phyloP scores from a whole-genome alignment of 164 flowering plant species.

The Liriodendron chinense region DNA sequence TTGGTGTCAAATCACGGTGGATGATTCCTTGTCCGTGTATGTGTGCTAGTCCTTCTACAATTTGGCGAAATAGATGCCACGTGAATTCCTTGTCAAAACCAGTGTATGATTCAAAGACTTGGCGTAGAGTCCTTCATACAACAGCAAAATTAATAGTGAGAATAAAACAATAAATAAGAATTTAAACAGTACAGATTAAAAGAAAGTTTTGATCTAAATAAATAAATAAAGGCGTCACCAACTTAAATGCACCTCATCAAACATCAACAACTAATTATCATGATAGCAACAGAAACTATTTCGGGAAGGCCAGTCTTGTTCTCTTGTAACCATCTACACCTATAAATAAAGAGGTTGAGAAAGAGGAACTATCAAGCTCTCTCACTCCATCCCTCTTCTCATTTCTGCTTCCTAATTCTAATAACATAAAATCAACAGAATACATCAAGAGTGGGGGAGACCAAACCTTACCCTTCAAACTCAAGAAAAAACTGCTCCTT shows the following conservation, averaged over 20 bases:
- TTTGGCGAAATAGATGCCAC: slow-evolving; percentile 93
- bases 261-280: background rate
- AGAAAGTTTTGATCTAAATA: too few species aligned
- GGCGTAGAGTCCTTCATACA: slow-evolving; percentile 71
- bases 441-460: too few species aligned
- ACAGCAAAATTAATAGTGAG: slow-evolving; percentile 3
- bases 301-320: too few species aligned
- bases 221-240: background rate
- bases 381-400: too few species aligned
- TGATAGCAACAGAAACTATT: background rate
- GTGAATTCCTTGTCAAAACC: slow-evolving; percentile 69
- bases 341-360: background rate
- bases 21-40: slow-evolving; percentile 98
- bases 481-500: too few species aligned
- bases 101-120: slow-evolving; percentile 58
- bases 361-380: too few species aligned
- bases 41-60: slow-evolving; percentile 94
- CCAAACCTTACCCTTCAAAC: too few species aligned
- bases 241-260: background rate
- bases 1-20: slow-evolving; percentile 95
- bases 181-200: too few species aligned
- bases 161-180: background rate
- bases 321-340: too few species aligned
- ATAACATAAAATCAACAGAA: too few species aligned
- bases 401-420: too few species aligned